Evolutionary conservation across 352 stramenopile species (phyloP), one percentile per base, ranked within the genome.

Genomic region (Phytophthora meadii): DNA sequence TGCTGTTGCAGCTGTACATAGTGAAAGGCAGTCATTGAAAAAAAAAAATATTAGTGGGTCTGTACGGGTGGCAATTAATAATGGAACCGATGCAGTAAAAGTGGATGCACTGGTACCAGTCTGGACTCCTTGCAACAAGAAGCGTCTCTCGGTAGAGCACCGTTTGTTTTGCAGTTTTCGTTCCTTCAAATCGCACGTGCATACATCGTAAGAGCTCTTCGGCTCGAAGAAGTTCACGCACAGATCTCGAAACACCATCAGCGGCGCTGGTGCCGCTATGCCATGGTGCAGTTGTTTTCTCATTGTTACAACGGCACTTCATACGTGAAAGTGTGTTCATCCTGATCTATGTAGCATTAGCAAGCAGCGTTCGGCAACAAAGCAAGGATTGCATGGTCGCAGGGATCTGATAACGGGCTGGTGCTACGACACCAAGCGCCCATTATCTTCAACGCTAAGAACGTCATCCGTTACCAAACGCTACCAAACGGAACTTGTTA

Each of bases 381-480:
- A 53, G 15, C 52, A 49, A 49, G 46, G 15, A 7, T 30, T 30
- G 37, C 51, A 58, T 58, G 51, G 12, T 49, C 51, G 36, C 50
- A 50, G 14, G 7, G 14, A 32, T 46, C 34, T 57, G 24, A 56
- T 42, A 54, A 54, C 25, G 14, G 27, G 0, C 4, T 4, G 28
- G 37, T 22, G 37, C 7, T 49, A n/a, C 34, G 19, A 36, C 30
- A 36, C 9, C 30, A 14, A 36, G 48, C 48, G n/a, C 14, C 30
- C 22, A 27, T 1, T 34, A 22, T 22, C 6, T 27, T 10, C 53
- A 61, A 52, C 41, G 40, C 27, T 44, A 61, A 41, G 17, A 55
- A 63, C 32, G 15, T 28, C 24, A 59, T 44, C 46, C 54, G 61
- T 69, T 69, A 54, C 40, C 27, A 40, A 59, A 55, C 39, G 46